Evolutionary conservation across 768 basidiomycete species (phyloP).

Genomic region (Mycena leptocephala): DNA sequence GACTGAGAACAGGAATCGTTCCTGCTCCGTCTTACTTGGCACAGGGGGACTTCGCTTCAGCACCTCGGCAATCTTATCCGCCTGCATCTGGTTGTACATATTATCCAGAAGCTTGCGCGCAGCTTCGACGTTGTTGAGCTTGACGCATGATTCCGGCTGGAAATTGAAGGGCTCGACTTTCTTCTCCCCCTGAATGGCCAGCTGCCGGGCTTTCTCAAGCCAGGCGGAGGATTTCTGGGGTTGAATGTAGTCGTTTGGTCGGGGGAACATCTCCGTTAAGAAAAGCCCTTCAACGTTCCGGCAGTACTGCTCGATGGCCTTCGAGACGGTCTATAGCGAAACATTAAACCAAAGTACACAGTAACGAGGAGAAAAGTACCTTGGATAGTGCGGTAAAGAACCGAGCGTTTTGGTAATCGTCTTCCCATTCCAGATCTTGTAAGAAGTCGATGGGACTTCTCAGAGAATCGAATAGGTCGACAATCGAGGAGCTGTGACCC

Average conservation of each 20-base stretch:
- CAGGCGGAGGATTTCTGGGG: conserved; percentile 92
- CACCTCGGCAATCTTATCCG: conserved; percentile 85
- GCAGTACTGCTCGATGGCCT: conserved; percentile 94
- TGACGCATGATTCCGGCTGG: conserved; percentile 93
- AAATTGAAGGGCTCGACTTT: conserved; percentile 97
- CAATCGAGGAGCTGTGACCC: conserved; percentile 96
- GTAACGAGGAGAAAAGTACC: conserved; percentile 62
- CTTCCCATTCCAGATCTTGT: conserved; percentile 93
- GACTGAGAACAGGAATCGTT: conserved; percentile 90
- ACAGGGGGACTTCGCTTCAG: conserved; percentile 77
- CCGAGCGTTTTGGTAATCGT: conserved; percentile 89
- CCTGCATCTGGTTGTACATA: conserved; percentile 94
- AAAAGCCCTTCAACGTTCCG: conserved; percentile 90
- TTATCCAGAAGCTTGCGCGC: conserved; percentile 93
- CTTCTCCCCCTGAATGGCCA: conserved; percentile 87
- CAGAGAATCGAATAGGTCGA: conserved; percentile 95
- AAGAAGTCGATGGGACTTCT: conserved; percentile 92
- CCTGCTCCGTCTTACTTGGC: conserved; percentile 77
- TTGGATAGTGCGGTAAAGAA: conserved; percentile 94
- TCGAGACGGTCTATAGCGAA: conserved; percentile 83
- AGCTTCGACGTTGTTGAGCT: conserved; percentile 97
- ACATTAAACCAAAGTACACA: no score
- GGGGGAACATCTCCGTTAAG: conserved; percentile 95
- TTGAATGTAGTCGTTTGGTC: conserved; percentile 82
- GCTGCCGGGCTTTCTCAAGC: conserved; percentile 88